Conservation (phyloP, 2,329 filamentous ascomycete species). For the Penicillium sp. region DNA sequence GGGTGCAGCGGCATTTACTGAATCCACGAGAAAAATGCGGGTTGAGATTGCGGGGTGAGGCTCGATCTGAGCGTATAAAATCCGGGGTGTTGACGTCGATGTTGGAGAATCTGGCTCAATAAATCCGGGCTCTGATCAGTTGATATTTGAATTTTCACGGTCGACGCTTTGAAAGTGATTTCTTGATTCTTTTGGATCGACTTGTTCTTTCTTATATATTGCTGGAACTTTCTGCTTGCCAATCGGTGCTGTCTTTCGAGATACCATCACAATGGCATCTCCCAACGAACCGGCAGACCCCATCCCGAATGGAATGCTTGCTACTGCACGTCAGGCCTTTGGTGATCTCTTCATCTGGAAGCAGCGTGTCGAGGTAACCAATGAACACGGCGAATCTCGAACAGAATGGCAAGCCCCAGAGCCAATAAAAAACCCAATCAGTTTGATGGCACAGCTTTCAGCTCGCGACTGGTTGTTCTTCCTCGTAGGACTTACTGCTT, state of each 20-base stretch:
- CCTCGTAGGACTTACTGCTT: conserved; percentile 71
- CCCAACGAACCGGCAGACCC: conserved; percentile 62
- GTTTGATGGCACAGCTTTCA: conserved; percentile 65
- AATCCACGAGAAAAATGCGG: conserved; percentile 13
- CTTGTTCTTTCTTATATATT: neutral
- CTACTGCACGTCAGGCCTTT: conserved; percentile 66
- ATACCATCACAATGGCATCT: conserved; percentile 3
- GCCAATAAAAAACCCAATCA: conserved; percentile 69
- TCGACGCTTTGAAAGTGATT: neutral
- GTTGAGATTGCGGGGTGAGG: conserved; percentile 11
- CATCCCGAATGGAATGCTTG: conserved; percentile 64
- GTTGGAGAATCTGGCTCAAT: neutral
- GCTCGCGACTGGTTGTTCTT: conserved; percentile 74
- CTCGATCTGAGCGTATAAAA: conserved; percentile 14
- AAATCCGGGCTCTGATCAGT: neutral
- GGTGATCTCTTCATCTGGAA: conserved; percentile 72
- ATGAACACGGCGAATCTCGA: conserved; percentile 61
- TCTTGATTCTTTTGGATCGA: neutral
- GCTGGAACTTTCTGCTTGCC: no score
- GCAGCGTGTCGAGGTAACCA: conserved; percentile 63
- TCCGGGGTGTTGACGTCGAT: neutral
- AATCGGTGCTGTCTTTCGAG: neutral
- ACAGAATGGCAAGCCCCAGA: conserved; percentile 70
- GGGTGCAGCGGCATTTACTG: conserved; percentile 5
- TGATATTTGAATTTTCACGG: neutral